Conservation (phyloP, 495 filamentous ascomycete genomes). For the Pyronema omphalodes region DNA sequence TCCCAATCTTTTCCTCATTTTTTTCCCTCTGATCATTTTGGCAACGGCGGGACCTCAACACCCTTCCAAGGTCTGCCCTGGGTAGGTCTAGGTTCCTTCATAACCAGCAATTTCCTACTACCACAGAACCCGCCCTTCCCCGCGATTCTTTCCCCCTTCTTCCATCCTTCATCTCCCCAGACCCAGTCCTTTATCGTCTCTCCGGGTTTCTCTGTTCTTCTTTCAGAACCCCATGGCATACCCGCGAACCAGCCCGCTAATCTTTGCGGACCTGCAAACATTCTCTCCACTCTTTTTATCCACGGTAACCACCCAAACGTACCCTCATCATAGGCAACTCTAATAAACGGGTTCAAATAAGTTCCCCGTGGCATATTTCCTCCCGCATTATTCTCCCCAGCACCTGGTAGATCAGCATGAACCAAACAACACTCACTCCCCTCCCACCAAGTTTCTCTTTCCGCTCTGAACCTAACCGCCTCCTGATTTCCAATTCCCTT, state of each 20-base stretch:
- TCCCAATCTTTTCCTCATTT: not conserved
- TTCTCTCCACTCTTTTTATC: slow-evolving; percentile 39
- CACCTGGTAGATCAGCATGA: slow-evolving; percentile 29
- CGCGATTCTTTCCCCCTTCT: slow-evolving; percentile 32
- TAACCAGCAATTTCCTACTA: slow-evolving; percentile 35
- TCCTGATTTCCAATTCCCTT: not conserved
- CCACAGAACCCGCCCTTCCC: slow-evolving; percentile 42
- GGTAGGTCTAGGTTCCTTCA: slow-evolving; percentile 33
- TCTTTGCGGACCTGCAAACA: slow-evolving; percentile 37
- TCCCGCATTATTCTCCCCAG: slow-evolving; percentile 25
- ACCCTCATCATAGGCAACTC: slow-evolving; percentile 40
- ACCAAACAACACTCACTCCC: slow-evolving; percentile 66
- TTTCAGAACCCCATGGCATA: slow-evolving; percentile 39
- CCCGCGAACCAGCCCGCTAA: slow-evolving; percentile 35
- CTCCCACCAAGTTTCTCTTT: slow-evolving; percentile 51
- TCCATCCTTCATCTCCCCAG: slow-evolving; percentile 40
- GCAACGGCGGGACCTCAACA: slow-evolving; percentile 19
- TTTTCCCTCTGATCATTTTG: not conserved
- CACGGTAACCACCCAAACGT: slow-evolving; percentile 38
- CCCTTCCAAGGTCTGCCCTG: slow-evolving; percentile 39
- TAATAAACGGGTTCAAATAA: slow-evolving; percentile 56
- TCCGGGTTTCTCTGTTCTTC: slow-evolving; percentile 40
- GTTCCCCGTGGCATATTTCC: slow-evolving; percentile 39
- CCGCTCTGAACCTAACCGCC: slow-evolving; percentile 45
- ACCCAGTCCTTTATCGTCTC: slow-evolving; percentile 35